Conservation (phyloP, 306 rosid species). For the Pyrus betulifolia region DNA sequence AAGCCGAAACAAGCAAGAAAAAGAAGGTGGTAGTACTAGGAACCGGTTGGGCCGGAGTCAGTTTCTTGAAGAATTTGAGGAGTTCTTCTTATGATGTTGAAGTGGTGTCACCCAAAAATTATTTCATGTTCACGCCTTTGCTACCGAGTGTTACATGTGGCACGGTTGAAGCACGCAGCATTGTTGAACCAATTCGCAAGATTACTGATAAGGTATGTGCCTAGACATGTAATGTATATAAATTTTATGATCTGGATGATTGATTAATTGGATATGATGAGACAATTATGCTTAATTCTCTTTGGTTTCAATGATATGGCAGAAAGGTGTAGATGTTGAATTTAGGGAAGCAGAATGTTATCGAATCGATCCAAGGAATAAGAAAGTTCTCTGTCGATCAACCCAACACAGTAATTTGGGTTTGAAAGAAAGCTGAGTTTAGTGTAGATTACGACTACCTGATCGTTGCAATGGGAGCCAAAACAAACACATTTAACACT, state of each 20-base stretch:
- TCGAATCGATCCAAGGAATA: conserved; percentile 58
- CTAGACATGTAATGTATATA: too few relatives aligned
- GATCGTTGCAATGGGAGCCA: conserved; percentile 61
- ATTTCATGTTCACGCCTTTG: conserved; percentile 79
- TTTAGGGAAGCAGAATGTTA: conserved; percentile 63
- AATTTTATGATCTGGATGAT: neutral
- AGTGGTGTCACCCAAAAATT: conserved; percentile 77
- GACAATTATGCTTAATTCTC: neutral
- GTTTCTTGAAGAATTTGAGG: conserved; percentile 61
- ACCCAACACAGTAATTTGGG: conserved; percentile 31
- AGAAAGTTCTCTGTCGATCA: conserved; percentile 52
- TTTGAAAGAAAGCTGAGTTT: conserved; percentile 52
- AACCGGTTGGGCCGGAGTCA: conserved; percentile 82
- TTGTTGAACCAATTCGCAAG: conserved; percentile 64
- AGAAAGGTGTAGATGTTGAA: conserved; percentile 46
- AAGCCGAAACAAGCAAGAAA: conserved; percentile 9
- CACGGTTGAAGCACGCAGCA: conserved; percentile 66
- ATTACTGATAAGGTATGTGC: conserved; percentile 51
- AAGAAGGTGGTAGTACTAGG: conserved; percentile 82
- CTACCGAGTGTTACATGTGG: conserved; percentile 80
- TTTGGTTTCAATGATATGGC: neutral
- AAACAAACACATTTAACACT: conserved; percentile 72
- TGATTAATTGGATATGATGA: neutral
- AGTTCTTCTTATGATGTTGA: conserved; percentile 52
- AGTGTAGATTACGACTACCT: conserved; percentile 62